Base-by-base conservation (phyloP, 2,329 filamentous ascomycete genomes). In the Pseudogymnoascus sp. region DNA sequence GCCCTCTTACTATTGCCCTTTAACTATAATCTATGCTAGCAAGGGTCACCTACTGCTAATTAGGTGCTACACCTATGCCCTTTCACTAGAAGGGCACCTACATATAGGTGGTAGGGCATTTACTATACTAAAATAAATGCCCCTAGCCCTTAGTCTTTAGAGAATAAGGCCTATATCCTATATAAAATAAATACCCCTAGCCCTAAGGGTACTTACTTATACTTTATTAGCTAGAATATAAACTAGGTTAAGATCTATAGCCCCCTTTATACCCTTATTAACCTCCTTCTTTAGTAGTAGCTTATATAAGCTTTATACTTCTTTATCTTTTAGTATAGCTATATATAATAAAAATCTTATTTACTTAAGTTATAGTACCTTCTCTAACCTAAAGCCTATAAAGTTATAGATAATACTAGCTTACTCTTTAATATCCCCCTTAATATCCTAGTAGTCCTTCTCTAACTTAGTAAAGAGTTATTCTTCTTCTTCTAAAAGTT, bases 261-360 rank as follows among this genome's bases (percentile, higher is more conserved):
- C n/a, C n/a, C n/a, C n/a, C n/a, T n/a, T n/a, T n/a, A 50, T 39
- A 35, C 58, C 37, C 36, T 26, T n/a, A 39, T 66, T 54, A 1
- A 60, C 15, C 35, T 63, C 57, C 40, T 61, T 63, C 60, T 64
- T 63, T 15, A 9, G 35, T 47, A 21, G 61, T 29, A 63, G 60
- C 59, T 64, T 60, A 37, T 66, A 65, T 9, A 39, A 63, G 36
- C 33, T 7, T 58, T n/a, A 40, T 41, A 64, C 63, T 61, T 64
- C 60, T 24, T 61, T 31, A 21, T 65, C 63, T 29, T 59, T 47
- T n/a, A 17, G 17, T 17, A 17, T 17, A 17, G 17, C 17, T 17
- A 17, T 17, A 17, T 17, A 17, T 17, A 26, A 59, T 17, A 13
- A 39, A 44, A 66, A 66, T 10, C 17, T 9, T 3, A 40, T 65